Evolutionary conservation across 2,329 filamentous ascomycete genomes (phyloP).

Genomic region (Penicillium sp.): DNA sequence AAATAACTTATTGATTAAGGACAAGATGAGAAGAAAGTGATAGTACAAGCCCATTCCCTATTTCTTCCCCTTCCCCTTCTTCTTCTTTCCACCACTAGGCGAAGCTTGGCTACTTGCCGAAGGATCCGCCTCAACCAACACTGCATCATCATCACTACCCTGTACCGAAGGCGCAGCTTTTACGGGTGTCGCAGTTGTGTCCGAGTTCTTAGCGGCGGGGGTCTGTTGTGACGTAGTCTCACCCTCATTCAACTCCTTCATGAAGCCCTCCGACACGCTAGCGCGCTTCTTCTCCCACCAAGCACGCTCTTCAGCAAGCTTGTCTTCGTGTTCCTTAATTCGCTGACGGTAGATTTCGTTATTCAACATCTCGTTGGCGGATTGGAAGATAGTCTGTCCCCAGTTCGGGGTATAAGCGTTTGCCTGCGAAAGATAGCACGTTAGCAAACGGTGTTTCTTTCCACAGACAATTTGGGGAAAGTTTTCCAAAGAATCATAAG

Average conservation of each 20-base stretch:
- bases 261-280: constrained; percentile 74
- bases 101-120: constrained; percentile 36
- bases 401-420: constrained; percentile 87
- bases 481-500: too few species aligned
- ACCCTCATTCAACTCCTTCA: constrained; percentile 72
- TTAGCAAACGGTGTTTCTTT: too few species aligned
- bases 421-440: constrained; percentile 63
- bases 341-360: constrained; percentile 77
- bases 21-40: constrained; percentile 1
- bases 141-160: constrained; percentile 71
- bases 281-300: constrained; percentile 90
- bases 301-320: constrained; percentile 73
- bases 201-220: constrained; percentile 23
- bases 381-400: constrained; percentile 96
- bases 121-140: constrained; percentile 72
- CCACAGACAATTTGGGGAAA: too few species aligned
- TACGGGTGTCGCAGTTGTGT: constrained; percentile 27
- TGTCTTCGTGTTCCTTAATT: constrained; percentile 74
- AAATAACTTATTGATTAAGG: background rate
- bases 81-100: constrained; percentile 31
- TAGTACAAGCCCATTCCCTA: constrained; percentile 24
- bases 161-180: constrained; percentile 39
- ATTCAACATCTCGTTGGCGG: constrained; percentile 91
- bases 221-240: constrained; percentile 25
- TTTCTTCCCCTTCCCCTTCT: constrained; percentile 55